These are phyloP conservation scores for Pogostemon cablin DNA, from an alignment of 257 asterid species.

Conservation along the genomic window DNA sequence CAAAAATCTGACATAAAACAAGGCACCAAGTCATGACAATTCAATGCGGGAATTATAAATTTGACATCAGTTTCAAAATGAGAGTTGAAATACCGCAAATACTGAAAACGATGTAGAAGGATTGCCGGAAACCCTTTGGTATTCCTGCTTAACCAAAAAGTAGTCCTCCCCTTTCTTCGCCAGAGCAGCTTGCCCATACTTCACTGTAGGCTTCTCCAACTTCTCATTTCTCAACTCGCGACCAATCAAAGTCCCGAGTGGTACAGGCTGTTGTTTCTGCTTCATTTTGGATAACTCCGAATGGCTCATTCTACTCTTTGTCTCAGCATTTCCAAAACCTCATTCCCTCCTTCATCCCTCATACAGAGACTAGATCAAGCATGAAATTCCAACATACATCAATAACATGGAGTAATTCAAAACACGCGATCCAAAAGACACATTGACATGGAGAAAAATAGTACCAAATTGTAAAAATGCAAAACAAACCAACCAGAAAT, in stretches of 20 bases:
- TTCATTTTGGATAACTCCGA: constrained; percentile 61
- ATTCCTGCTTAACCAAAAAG: constrained; percentile 67
- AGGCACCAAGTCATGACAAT: constrained; percentile 5
- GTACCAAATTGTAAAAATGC: neutral
- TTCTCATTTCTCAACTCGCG: constrained; percentile 79
- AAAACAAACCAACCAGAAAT: neutral
- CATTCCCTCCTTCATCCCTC: constrained; percentile 43
- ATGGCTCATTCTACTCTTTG: constrained; percentile 52
- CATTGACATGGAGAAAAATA: neutral
- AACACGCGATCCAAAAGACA: constrained; percentile 24
- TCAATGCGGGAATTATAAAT: neutral
- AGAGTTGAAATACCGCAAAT: constrained; percentile 63
- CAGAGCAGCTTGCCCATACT: constrained; percentile 80
- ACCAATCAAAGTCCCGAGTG: constrained; percentile 81
- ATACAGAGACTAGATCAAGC: constrained; percentile 22
- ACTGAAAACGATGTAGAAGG: constrained; percentile 70
- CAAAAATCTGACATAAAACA: constrained; percentile 64
- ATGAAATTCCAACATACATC: constrained; percentile 10
- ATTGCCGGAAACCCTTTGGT: constrained; percentile 69
- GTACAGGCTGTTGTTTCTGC: constrained; percentile 71
- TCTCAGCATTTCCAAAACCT: constrained; percentile 50
- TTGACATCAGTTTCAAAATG: constrained; percentile 22
- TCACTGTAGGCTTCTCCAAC: constrained; percentile 70
- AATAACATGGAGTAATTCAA: neutral
- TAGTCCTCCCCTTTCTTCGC: constrained; percentile 96